These are phyloP conservation scores for Euphrasia confusa DNA, from an alignment of 257 asterid genomes.

Conservation along the genomic window DNA sequence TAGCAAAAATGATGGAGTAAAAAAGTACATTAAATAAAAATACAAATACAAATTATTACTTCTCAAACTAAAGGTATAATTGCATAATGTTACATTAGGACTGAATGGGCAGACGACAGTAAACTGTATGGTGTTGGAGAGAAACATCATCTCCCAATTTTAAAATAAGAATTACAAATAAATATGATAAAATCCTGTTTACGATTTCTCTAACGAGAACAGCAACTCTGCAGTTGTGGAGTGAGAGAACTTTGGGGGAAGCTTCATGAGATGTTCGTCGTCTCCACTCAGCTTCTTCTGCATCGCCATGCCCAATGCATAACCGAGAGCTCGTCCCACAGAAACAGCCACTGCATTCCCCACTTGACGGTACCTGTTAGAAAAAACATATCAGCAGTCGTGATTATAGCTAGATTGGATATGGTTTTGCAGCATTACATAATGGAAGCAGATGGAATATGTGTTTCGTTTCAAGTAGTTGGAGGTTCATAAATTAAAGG, in stretches of 20 bases:
- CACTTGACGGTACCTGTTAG: slow-evolving; percentile 41
- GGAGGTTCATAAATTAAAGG: not conserved
- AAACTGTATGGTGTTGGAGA: slow-evolving; percentile 5
- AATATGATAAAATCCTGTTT: slow-evolving; percentile 5
- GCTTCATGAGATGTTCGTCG: slow-evolving; percentile 37
- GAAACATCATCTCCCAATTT: slow-evolving; percentile 21
- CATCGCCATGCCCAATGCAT: slow-evolving; percentile 45
- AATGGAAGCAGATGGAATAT: not conserved
- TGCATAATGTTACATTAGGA: slow-evolving; percentile 2
- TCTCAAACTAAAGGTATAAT: not conserved
- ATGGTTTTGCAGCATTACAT: not conserved
- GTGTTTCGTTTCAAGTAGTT: not conserved
- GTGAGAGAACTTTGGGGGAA: slow-evolving; percentile 49
- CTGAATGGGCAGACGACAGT: not conserved
- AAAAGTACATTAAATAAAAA: too few relatives aligned
- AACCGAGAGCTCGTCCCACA: slow-evolving; percentile 49
- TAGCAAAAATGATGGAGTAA: too few relatives aligned
- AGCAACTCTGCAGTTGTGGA: slow-evolving; percentile 38
- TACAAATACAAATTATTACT: too few relatives aligned
- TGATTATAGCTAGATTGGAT: not conserved
- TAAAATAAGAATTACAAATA: slow-evolving; percentile 19
- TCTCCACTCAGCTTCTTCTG: slow-evolving; percentile 37
- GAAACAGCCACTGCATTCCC: slow-evolving; percentile 57
- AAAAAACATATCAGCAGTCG: not conserved
- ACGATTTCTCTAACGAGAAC: slow-evolving; percentile 14